phyloP scores from a whole-genome alignment of 2,329 filamentous ascomycete species.

The Claviceps pazoutovae region DNA sequence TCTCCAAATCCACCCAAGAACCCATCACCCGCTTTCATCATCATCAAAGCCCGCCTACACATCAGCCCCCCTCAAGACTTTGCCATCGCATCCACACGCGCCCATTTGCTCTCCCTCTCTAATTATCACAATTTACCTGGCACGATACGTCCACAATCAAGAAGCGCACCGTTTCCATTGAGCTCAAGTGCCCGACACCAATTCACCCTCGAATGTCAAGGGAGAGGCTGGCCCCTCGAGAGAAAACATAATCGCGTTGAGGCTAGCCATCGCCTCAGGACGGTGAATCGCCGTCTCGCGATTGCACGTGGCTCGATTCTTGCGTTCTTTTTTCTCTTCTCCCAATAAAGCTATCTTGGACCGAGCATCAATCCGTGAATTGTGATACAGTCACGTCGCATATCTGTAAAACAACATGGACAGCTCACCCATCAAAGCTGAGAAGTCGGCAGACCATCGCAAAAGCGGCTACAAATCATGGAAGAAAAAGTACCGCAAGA shows the following conservation, averaged over 20 bases:
- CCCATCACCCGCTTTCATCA: not conserved
- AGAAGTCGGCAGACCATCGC: slow-evolving; percentile 28
- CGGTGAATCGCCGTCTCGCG: not conserved
- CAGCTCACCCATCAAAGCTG: slow-evolving; percentile 25
- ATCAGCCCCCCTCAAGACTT: not conserved
- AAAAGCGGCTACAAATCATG: slow-evolving; percentile 49
- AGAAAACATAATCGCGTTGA: not conserved
- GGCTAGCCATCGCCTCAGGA: not conserved
- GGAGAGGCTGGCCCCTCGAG: not conserved
- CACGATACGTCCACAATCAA: not conserved
- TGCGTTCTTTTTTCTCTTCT: not conserved
- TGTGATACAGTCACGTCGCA: not conserved
- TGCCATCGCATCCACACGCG: not conserved
- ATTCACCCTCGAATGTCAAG: not conserved
- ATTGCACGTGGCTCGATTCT: not conserved
- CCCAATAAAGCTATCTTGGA: not conserved
- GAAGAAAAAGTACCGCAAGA: slow-evolving; percentile 94
- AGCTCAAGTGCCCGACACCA: not conserved
- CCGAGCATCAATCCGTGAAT: not conserved
- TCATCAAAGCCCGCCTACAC: not conserved
- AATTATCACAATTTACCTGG: not conserved
- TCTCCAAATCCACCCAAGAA: not conserved
- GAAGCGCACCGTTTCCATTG: not conserved
- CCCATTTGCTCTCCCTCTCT: not conserved
- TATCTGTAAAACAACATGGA: slow-evolving; percentile 14